Conservation (phyloP, 1,284 basidiomycete species). For the Lentinula novae-zelandiae region DNA sequence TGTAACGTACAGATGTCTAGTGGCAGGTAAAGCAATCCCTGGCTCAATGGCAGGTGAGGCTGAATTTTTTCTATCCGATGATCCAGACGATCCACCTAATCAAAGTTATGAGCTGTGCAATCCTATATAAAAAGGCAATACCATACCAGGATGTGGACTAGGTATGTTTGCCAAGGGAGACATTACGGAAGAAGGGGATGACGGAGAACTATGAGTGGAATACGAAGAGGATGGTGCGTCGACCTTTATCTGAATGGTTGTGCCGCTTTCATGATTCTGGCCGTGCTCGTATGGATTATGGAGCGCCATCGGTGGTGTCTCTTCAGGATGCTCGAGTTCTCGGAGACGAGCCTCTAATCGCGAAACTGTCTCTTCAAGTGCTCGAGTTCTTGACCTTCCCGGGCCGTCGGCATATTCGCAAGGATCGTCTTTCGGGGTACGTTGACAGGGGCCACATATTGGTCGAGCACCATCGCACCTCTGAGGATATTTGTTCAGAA, state of each 20-base stretch:
- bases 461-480: slow-evolving; percentile 20
- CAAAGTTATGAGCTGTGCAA: background rate
- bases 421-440: slow-evolving; percentile 15
- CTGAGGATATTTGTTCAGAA: slow-evolving; percentile 3
- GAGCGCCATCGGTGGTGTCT: slow-evolving; percentile 10
- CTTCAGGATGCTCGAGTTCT: slow-evolving; percentile 16
- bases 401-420: slow-evolving; percentile 20
- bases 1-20: slow-evolving; percentile 9
- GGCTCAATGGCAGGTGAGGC: background rate
- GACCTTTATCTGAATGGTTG: slow-evolving; percentile 1
- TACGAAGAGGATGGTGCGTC: background rate
- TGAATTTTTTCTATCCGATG: slow-evolving; percentile 1
- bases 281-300: slow-evolving; percentile 10
- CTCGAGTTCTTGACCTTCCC: slow-evolving; percentile 15
- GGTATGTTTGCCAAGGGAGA: background rate
- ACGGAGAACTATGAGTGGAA: background rate
- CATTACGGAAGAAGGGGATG: background rate
- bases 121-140: background rate
- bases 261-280: background rate
- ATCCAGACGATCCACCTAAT: slow-evolving; percentile 4
- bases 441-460: slow-evolving; percentile 17
- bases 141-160: slow-evolving; percentile 8
- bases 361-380: slow-evolving; percentile 16
- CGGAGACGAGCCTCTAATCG: slow-evolving; percentile 17
- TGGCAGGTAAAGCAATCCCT: slow-evolving; percentile 1